Evolutionary conservation across 2,329 filamentous ascomycete genomes (phyloP).

Genomic region (Trichoderma endophyticum): DNA sequence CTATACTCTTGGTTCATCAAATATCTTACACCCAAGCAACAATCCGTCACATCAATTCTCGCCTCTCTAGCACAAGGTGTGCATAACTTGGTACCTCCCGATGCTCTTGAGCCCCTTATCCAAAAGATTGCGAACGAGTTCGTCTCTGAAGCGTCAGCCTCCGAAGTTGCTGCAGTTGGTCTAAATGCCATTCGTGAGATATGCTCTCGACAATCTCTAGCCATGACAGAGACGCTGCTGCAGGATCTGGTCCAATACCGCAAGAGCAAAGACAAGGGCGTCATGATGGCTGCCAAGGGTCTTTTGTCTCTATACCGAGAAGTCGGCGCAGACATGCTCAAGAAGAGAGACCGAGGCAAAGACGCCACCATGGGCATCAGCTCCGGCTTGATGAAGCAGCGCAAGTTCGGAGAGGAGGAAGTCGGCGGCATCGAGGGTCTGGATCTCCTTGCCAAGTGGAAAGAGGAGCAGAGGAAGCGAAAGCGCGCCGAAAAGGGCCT

Average conservation of each 20-base stretch:
- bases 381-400: constrained; percentile 69
- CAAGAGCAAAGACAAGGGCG: constrained; percentile 96
- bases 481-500: constrained; percentile 68
- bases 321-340: constrained; percentile 82
- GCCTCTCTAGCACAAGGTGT: constrained; percentile 89
- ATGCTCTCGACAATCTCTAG: constrained; percentile 87
- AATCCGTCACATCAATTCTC: constrained; percentile 87
- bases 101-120: constrained; percentile 84
- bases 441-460: constrained; percentile 88
- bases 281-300: constrained; percentile 98
- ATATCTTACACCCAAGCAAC: constrained; percentile 82
- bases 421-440: constrained; percentile 84
- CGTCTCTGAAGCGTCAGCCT: constrained; percentile 87
- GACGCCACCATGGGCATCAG: constrained; percentile 80
- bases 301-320: constrained; percentile 88
- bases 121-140: constrained; percentile 98
- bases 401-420: constrained; percentile 79
- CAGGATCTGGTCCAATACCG: constrained; percentile 95
- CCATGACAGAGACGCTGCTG: constrained; percentile 91
- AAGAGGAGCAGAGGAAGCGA: constrained; percentile 79
- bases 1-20: constrained; percentile 98
- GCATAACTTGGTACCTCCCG: constrained; percentile 86
- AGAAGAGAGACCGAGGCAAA: constrained; percentile 88
- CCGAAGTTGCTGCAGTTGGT: constrained; percentile 87
- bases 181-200: constrained; percentile 94